phyloP scores from a whole-genome alignment of 2,329 filamentous ascomycete genomes.

The Botrytis hyacinthi region DNA sequence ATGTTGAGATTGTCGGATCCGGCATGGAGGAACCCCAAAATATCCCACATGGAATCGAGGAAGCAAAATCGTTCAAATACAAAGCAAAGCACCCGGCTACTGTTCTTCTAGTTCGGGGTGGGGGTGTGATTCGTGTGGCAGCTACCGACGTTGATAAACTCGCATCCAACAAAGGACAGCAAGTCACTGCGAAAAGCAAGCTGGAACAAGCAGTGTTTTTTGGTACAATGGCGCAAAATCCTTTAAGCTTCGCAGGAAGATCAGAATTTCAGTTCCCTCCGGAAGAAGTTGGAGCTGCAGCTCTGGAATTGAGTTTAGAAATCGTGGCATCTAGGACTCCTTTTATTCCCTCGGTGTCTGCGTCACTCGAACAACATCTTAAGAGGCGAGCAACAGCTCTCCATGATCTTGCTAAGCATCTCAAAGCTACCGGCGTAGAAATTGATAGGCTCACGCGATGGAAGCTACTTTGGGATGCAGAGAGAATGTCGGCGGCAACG shows the following conservation, averaged over 20 bases:
- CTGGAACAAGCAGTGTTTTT: slow-evolving; percentile 95
- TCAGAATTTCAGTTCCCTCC: slow-evolving; percentile 64
- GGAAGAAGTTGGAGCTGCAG: slow-evolving; percentile 72
- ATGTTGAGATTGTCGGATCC: slow-evolving; percentile 62
- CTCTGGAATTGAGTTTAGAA: slow-evolving; percentile 74
- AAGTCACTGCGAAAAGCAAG: slow-evolving; percentile 80
- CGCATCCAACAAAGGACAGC: slow-evolving; percentile 54
- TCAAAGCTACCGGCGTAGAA: slow-evolving; percentile 63
- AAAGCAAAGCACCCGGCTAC: slow-evolving; percentile 61
- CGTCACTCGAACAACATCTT: slow-evolving; percentile 80
- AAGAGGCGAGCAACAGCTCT: slow-evolving; percentile 70
- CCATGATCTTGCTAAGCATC: slow-evolving; percentile 68
- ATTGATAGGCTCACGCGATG: slow-evolving; percentile 70
- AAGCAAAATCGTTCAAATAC: slow-evolving; percentile 50
- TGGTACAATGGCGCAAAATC: slow-evolving; percentile 75
- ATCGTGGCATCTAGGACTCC: slow-evolving; percentile 75
- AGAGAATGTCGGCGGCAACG: slow-evolving; percentile 80
- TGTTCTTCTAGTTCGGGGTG: slow-evolving; percentile 62
- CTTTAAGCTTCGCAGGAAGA: slow-evolving; percentile 77
- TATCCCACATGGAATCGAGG: slow-evolving; percentile 44
- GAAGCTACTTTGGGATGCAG: slow-evolving; percentile 82
- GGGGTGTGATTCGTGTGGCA: slow-evolving; percentile 59
- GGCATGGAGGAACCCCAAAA: slow-evolving; percentile 59
- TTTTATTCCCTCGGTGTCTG: slow-evolving; percentile 69
- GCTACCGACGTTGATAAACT: slow-evolving; percentile 60